Conservation (phyloP, 208 protist species). For the Leishmania arabica region DNA sequence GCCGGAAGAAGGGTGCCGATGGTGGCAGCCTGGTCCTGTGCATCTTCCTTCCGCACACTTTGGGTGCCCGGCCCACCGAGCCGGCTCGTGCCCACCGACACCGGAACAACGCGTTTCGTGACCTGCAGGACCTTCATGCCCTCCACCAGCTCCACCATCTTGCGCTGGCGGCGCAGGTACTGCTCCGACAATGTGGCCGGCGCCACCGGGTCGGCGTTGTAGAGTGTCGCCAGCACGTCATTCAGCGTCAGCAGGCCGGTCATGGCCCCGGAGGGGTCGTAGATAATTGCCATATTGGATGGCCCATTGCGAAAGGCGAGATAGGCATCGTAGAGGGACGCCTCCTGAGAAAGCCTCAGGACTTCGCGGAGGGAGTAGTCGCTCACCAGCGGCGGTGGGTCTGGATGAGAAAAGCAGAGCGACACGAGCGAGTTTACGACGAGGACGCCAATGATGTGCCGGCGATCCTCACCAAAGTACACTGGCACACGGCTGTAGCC, state of each 20-base stretch:
- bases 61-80: background rate
- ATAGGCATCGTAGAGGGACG: slow-evolving; percentile 71
- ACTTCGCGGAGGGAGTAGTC: slow-evolving; percentile 73
- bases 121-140: slow-evolving; percentile 48
- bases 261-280: slow-evolving; percentile 57
- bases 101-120: slow-evolving; percentile 28
- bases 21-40: slow-evolving; percentile 5
- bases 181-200: slow-evolving; percentile 15
- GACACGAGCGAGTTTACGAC: slow-evolving; percentile 83
- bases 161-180: slow-evolving; percentile 42
- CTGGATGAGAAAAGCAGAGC: slow-evolving; percentile 58
- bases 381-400: slow-evolving; percentile 57
- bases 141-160: slow-evolving; percentile 47
- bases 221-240: slow-evolving; percentile 60
- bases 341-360: slow-evolving; percentile 50
- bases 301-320: slow-evolving; percentile 53
- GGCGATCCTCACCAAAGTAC: slow-evolving; percentile 61
- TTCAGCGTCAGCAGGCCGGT: slow-evolving; percentile 67
- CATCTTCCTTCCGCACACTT: slow-evolving; percentile 8
- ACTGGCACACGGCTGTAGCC: slow-evolving; percentile 90
- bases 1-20: slow-evolving; percentile 5
- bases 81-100: slow-evolving; percentile 13
- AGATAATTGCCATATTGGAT: slow-evolving; percentile 71
- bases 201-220: slow-evolving; percentile 40
- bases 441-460: slow-evolving; percentile 86